Base-by-base conservation (phyloP, 352 stramenopile species). In the Achlya hypogyna region DNA sequence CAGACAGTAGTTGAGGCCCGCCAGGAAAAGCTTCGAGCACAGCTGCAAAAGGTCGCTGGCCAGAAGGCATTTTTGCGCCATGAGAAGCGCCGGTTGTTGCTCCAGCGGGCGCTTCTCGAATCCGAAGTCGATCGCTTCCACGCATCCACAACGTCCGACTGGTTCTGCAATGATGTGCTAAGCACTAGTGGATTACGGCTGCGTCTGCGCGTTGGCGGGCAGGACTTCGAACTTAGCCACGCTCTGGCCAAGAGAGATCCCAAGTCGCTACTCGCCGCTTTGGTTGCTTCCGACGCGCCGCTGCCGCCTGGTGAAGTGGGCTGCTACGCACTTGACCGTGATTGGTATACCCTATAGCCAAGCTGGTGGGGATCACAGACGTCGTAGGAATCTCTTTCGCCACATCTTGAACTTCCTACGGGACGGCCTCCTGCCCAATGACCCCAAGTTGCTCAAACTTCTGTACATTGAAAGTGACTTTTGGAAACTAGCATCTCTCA, bases 391-490 rank as follows among this genome's bases (percentile, higher is more conserved):
- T 73, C 54, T 92, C 28, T 91, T 92, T 56, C 80, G 85, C 8
- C 82, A 90, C 40, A 73, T 90, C 60, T 74, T 94, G n/a, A 72
- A 81, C 8, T 91, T 92, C 64, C 73, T 92, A 2, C 80, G 83
- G n/a, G 85, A 94, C 56, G 82, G 82, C 0, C 60, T 89, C 20
- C 69, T 94, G 20, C 82, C 80, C 1, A 77, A 76, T 6, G 82
- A 91, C 62, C 72, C 78, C 31, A 88, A 86, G 60, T 58, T 92
- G 0, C 71, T 92, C 14, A 76, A 77, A 0, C 75, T 76, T 32
- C 70, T 90, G 63, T 94, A 94, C 60, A 70, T 87, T 4, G 83
- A 92, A 69, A 85, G 79, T 66, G 84, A 90, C 53, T 94, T 90
- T 72, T 94, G 82, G 83, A 87, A 84, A 54, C 78, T 94, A 23